These are phyloP conservation scores for Petunia hybrid DNA, from an alignment of 305 asterid genomes.

Conservation along the genomic window DNA sequence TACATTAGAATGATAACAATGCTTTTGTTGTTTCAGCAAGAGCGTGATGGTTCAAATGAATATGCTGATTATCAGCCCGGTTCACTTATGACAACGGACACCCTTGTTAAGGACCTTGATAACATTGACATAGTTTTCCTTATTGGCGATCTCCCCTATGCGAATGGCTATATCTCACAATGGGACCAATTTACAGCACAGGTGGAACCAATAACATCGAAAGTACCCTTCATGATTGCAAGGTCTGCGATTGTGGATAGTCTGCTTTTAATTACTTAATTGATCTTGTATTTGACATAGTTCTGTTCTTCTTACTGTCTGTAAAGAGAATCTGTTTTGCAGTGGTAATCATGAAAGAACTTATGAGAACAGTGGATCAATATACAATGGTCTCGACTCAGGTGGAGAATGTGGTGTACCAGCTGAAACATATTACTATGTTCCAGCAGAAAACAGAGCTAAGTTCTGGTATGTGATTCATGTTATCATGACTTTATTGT, in stretches of 20 bases:
- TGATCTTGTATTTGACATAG: not conserved
- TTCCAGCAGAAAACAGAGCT: slow-evolving; percentile 47
- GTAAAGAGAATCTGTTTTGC: not conserved
- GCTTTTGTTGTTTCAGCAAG: slow-evolving; percentile 34
- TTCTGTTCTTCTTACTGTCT: not conserved
- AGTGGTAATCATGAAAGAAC: slow-evolving; percentile 49
- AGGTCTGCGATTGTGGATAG: slow-evolving; percentile 34
- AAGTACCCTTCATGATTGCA: slow-evolving; percentile 45
- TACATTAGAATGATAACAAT: not conserved
- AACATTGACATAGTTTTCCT: slow-evolving; percentile 46
- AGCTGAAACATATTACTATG: slow-evolving; percentile 43
- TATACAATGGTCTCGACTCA: slow-evolving; percentile 36
- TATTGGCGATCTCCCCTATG: slow-evolving; percentile 42
- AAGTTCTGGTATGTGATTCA: slow-evolving; percentile 43
- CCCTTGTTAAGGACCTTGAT: slow-evolving; percentile 37
- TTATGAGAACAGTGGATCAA: slow-evolving; percentile 41
- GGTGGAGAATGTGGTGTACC: slow-evolving; percentile 52
- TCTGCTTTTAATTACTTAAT: not conserved
- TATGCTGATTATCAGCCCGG: slow-evolving; percentile 47
- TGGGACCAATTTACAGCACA: slow-evolving; percentile 48
- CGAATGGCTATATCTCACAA: slow-evolving; percentile 47
- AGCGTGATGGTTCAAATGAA: slow-evolving; percentile 51
- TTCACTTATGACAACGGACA: slow-evolving; percentile 44
- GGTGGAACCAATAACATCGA: slow-evolving; percentile 39
- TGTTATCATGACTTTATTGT: not conserved